Conservation (phyloP, 768 basidiomycete genomes). For the Rhodosporidiobolus sp. region DNA sequence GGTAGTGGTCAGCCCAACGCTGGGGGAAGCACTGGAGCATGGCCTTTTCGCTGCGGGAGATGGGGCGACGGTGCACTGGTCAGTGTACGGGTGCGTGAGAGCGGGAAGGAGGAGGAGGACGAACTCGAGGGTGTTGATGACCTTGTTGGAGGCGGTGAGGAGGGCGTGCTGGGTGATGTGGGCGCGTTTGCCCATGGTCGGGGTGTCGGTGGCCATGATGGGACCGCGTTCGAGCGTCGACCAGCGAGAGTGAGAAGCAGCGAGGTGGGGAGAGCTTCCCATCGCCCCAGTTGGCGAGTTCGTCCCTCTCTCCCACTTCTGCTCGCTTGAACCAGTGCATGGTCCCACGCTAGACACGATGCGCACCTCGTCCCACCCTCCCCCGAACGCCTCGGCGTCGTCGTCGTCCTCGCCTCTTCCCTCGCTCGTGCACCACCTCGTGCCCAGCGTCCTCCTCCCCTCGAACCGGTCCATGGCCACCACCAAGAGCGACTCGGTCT, state of each 20-base stretch:
- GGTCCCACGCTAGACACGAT: too few species aligned
- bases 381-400: not conserved
- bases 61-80: not conserved
- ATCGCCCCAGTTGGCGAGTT: too few species aligned
- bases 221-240: not conserved
- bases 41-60: conserved; percentile 19
- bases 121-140: conserved; percentile 24
- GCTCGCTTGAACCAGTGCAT: not conserved
- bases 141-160: not conserved
- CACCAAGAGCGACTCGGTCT: not conserved
- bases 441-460: not conserved
- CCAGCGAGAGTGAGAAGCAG: not conserved
- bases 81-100: not conserved
- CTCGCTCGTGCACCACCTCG: conserved; percentile 2
- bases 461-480: not conserved
- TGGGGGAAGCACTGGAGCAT: conserved; percentile 33
- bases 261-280: too few species aligned
- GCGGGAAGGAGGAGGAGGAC: not conserved
- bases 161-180: conserved; percentile 12
- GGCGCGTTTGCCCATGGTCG: conserved; percentile 10
- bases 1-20: conserved; percentile 9
- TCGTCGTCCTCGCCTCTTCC: not conserved
- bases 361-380: not conserved
- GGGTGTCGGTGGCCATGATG: not conserved
- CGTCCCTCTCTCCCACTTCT: not conserved